Base-by-base conservation (phyloP, 2,329 filamentous ascomycete species). In the Lecanicillium sp. region DNA sequence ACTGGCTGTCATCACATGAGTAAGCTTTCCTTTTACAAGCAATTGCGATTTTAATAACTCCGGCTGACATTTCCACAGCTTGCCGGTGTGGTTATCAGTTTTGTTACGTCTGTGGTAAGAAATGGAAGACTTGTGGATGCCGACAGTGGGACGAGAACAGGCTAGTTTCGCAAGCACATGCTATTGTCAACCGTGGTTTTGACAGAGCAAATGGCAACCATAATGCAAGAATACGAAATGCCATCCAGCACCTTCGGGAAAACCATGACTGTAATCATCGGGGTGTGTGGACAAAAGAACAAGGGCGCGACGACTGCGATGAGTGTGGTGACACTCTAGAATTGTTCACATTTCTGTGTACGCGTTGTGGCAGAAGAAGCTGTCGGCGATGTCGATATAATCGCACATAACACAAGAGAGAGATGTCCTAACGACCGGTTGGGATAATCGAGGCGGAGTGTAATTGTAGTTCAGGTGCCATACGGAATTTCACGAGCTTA, bases 1-100 rank as follows among this genome's bases (percentile, higher is more conserved):
- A 18, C 31, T 1, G 74, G 74, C 2, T 78, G 74, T 40, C 60
- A 69, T 36, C 74, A 78, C 37, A 77, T 78, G 5, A 71, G 73
- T 77, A 46, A 50, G 68, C 65, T n/a, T n/a, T n/a, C n/a, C n/a
- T n/a, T n/a, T n/a, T n/a, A n/a, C n/a, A n/a, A n/a, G n/a, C n/a
- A n/a, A n/a, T n/a, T n/a, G n/a, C n/a, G n/a, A n/a, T n/a, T n/a
- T 9, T 4, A 11, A 22, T 13, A 15, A 22, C n/a, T 29, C 8
- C 15, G 15, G 18, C 25, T 29, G 38, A 28, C 12, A 19, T 22
- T 3, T 17, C 11, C 5, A 27, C 10, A 57, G 71, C 61, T 1
- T 74, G 69, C 33, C 55, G 36, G 5, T 74, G 69, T 29, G 49
- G 57, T 0, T 49, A 55, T 0, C 22, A 71, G 17, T 74, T 71